Conservation (phyloP, 768 basidiomycete species). For the Leccinum disarticulatum region DNA sequence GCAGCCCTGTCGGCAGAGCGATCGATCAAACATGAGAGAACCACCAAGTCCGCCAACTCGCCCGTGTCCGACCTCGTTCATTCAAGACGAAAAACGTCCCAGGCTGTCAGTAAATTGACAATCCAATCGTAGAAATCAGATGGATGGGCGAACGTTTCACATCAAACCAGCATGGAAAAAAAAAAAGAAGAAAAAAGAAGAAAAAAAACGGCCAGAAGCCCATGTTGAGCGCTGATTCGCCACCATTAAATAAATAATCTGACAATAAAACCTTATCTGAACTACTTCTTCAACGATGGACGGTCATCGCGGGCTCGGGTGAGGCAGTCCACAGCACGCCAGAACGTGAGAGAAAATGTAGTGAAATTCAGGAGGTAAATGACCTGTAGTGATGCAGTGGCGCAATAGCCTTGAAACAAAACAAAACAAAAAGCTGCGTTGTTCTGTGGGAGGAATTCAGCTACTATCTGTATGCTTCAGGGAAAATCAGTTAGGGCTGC, state of each 20-base stretch:
- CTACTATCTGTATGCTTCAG: neutral
- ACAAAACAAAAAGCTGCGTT: neutral
- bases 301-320: conserved; percentile 17
- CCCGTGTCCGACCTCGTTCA: conserved; percentile 4
- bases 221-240: conserved; percentile 20
- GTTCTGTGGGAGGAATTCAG: conserved; percentile 13
- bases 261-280: conserved; percentile 24
- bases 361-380: conserved; percentile 3
- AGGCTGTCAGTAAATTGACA: conserved; percentile 10
- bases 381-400: neutral
- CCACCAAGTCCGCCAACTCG: neutral
- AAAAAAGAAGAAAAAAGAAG: neutral
- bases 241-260: conserved; percentile 18
- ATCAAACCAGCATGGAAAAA: conserved; percentile 6
- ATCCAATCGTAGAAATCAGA: conserved; percentile 3
- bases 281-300: conserved; percentile 6
- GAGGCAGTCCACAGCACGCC: conserved; percentile 14
- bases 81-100: neutral
- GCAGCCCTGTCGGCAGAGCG: conserved; percentile 1
- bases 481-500: conserved; percentile 1
- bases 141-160: conserved; percentile 6
- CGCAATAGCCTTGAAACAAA: conserved; percentile 3
- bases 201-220: conserved; percentile 10
- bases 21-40: conserved; percentile 2
- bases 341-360: conserved; percentile 22